phyloP scores from a whole-genome alignment of 2,329 filamentous ascomycete species.

The Ceratocystis eucalypticola region DNA sequence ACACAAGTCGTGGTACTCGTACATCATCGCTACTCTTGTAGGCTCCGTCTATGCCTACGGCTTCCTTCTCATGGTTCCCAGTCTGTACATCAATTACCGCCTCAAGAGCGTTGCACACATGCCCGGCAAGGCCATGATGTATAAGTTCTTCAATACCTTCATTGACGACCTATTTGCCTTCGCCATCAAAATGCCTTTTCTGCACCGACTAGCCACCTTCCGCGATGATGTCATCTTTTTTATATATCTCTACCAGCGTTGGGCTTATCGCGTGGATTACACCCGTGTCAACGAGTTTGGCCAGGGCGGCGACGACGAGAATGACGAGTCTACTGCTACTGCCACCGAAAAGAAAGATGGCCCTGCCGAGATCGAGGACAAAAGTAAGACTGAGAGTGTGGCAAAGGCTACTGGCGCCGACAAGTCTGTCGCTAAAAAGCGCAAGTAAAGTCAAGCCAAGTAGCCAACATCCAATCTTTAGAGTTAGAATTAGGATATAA shows the following conservation, averaged over 20 bases:
- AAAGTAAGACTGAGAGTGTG: conserved; percentile 25
- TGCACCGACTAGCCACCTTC: conserved; percentile 83
- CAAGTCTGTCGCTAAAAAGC: conserved; percentile 33
- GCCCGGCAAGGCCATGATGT: conserved; percentile 91
- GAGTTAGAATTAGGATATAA: neutral
- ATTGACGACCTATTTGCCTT: conserved; percentile 98
- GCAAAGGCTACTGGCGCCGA: conserved; percentile 38
- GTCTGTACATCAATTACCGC: conserved; percentile 96
- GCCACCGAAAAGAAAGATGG: conserved; percentile 27
- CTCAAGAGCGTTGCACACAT: conserved; percentile 93
- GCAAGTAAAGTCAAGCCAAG: conserved; percentile 25
- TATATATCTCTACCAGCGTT: conserved; percentile 88
- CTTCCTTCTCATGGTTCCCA: conserved; percentile 98
- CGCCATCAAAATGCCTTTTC: conserved; percentile 96
- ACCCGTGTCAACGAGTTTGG: conserved; percentile 93
- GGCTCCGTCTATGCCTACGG: conserved; percentile 96
- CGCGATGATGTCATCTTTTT: conserved; percentile 98
- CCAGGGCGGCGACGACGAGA: conserved; percentile 87
- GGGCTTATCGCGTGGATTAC: conserved; percentile 84
- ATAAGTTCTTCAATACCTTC: conserved; percentile 97
- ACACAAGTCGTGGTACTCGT: conserved; percentile 98
- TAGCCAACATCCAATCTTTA: neutral
- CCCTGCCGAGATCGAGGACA: conserved; percentile 28
- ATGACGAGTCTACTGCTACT: conserved; percentile 26
- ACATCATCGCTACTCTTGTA: conserved; percentile 86